These are phyloP conservation scores for Heritiera littoralis DNA, from an alignment of 345 rosid genomes.

Conservation along the genomic window DNA sequence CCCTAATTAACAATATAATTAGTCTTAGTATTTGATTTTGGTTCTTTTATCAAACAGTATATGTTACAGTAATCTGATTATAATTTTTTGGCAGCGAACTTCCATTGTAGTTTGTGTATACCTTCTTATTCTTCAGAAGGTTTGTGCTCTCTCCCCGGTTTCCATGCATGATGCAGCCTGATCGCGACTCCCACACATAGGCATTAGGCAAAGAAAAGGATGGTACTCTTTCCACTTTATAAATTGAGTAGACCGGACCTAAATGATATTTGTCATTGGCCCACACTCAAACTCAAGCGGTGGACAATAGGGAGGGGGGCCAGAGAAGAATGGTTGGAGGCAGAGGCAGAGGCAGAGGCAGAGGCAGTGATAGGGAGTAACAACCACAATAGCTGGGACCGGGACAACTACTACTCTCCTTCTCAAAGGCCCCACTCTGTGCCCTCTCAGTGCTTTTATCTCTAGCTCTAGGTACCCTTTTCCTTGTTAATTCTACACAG, in stretches of 20 bases:
- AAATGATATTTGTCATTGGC: background rate
- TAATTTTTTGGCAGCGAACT: no score
- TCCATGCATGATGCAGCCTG: background rate
- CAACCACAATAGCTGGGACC: background rate
- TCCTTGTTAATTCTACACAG: background rate
- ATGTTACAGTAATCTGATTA: no score
- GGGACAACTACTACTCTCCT: background rate
- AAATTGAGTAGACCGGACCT: background rate
- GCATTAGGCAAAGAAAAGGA: background rate
- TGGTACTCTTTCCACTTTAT: background rate
- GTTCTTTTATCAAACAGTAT: no score
- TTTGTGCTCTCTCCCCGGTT: background rate
- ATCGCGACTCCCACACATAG: background rate
- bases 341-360: background rate
- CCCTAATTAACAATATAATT: no score
- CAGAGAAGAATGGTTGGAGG: background rate
- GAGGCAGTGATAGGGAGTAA: background rate
- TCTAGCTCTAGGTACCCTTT: background rate
- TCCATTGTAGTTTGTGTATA: no score
- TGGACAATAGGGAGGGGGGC: background rate
- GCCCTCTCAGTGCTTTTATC: background rate
- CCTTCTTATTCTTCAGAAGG: no score
- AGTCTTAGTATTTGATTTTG: no score
- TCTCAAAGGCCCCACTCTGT: constrained; percentile 1
- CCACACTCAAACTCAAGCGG: background rate